These are phyloP conservation scores for Ceratobasidium sp. DNA, from an alignment of 1,284 basidiomycete genomes.

Conservation along the genomic window DNA sequence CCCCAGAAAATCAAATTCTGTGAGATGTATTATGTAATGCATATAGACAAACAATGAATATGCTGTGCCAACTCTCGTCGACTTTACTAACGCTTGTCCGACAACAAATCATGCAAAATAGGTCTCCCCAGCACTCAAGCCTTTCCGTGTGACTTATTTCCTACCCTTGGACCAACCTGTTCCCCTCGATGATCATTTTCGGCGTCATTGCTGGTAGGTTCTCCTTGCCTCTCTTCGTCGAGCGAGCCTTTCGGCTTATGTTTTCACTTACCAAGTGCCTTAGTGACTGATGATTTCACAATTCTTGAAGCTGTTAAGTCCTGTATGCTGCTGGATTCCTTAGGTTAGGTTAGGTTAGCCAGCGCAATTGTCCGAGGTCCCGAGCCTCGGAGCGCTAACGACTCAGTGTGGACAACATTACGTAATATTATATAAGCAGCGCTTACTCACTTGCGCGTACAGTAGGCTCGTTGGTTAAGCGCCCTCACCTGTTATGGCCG, in stretches of 20 bases:
- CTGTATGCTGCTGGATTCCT: slow-evolving; percentile 13
- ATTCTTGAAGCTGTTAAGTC: not conserved
- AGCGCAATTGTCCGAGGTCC: too few relatives aligned
- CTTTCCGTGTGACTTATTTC: not conserved
- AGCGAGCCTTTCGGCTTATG: not conserved
- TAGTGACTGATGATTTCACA: not conserved
- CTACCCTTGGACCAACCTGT: not conserved
- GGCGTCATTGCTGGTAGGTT: not conserved
- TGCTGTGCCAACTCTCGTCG: not conserved
- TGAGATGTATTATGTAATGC: not conserved
- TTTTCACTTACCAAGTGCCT: not conserved
- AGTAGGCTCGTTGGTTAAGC: not conserved
- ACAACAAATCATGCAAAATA: not conserved
- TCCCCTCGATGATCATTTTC: not conserved
- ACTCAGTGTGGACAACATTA: too few relatives aligned
- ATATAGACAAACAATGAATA: not conserved
- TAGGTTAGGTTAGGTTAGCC: too few relatives aligned
- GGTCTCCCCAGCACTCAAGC: not conserved
- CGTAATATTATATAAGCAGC: too few relatives aligned
- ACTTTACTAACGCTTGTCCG: not conserved
- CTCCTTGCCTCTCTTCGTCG: too few relatives aligned
- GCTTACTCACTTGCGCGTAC: too few relatives aligned
- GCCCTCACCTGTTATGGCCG: slow-evolving; percentile 4
- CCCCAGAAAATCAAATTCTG: slow-evolving; percentile 5
- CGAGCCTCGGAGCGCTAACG: too few relatives aligned